These are phyloP conservation scores for Phaeosphaeria sp. DNA, from an alignment of 2,329 filamentous ascomycete genomes.

Conservation along the genomic window DNA sequence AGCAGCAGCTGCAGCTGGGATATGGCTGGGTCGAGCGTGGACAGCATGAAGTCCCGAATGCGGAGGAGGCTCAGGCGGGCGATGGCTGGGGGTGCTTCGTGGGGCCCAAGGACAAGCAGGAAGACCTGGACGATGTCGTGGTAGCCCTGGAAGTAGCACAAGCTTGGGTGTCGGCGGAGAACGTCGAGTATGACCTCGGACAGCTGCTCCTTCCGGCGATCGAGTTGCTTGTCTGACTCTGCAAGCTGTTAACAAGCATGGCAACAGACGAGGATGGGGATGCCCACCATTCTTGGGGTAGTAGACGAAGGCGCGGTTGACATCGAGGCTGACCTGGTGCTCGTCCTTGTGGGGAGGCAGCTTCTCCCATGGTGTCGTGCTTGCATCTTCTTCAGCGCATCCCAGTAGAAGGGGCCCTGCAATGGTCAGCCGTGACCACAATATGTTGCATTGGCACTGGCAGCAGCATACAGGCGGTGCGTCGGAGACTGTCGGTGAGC, in stretches of 20 bases:
- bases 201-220: slow-evolving; percentile 75
- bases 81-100: slow-evolving; percentile 67
- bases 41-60: slow-evolving; percentile 98
- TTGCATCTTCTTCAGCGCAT: slow-evolving; percentile 28
- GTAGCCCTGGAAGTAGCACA: slow-evolving; percentile 98
- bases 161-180: slow-evolving; percentile 78
- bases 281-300: slow-evolving; percentile 74
- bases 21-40: slow-evolving; percentile 79
- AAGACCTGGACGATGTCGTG: slow-evolving; percentile 98
- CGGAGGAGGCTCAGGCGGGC: slow-evolving; percentile 85
- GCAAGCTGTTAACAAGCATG: slow-evolving; percentile 54
- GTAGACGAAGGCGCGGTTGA: slow-evolving; percentile 95
- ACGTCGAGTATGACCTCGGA: slow-evolving; percentile 81
- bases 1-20: slow-evolving; percentile 88
- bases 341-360: slow-evolving; percentile 84
- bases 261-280: neutral
- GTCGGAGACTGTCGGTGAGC: slow-evolving; percentile 64
- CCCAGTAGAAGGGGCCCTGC: slow-evolving; percentile 68
- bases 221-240: slow-evolving; percentile 71
- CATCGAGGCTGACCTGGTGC: slow-evolving; percentile 88
- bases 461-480: slow-evolving; percentile 72
- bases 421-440: slow-evolving; percentile 19
- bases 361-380: slow-evolving; percentile 59
- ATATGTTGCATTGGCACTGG: neutral
- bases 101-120: slow-evolving; percentile 77